A percentile compares a stretch with the other conserved stretches of the same genome.
phyloP scores from a whole-genome alignment of 2,329 filamentous ascomycete genomes.

The Fusarium anguioides region DNA sequence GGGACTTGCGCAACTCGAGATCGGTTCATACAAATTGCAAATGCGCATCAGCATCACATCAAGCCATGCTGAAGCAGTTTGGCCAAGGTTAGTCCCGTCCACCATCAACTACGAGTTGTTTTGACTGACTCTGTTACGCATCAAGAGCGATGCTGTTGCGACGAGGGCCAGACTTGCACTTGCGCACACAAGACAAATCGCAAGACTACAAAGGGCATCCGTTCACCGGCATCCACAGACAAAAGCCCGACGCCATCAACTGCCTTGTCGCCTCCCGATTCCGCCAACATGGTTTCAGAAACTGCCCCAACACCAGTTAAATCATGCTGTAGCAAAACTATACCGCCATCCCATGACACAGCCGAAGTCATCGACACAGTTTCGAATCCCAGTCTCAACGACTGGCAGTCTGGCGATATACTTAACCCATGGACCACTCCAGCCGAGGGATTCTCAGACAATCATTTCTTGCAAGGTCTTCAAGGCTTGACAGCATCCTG shows the following conservation, averaged over 20 bases:
- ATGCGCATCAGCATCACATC: conserved; percentile 12
- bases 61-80: conserved; percentile 7
- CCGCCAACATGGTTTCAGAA: neutral
- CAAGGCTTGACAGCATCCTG: neutral
- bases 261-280: neutral
- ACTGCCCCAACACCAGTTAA: neutral
- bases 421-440: neutral
- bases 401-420: neutral
- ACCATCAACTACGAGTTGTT: neutral
- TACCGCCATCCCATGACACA: neutral
- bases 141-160: conserved; percentile 14
- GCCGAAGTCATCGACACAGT: neutral
- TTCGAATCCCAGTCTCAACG: neutral
- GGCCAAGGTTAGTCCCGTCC: conserved; percentile 1
- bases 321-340: neutral
- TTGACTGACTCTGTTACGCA: neutral
- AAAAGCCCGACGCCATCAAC: neutral
- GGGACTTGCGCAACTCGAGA: conserved; percentile 15
- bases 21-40: conserved; percentile 33
- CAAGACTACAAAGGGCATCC: neutral
- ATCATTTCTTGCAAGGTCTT: neutral
- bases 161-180: conserved; percentile 6
- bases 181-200: conserved; percentile 13
- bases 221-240: neutral
- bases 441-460: neutral